Percentiles rank a stretch among this genome's conserved stretches.
Evolutionary conservation across 306 rosid species (phyloP).

Genomic region (Herpetospermum pedunculosum): DNA sequence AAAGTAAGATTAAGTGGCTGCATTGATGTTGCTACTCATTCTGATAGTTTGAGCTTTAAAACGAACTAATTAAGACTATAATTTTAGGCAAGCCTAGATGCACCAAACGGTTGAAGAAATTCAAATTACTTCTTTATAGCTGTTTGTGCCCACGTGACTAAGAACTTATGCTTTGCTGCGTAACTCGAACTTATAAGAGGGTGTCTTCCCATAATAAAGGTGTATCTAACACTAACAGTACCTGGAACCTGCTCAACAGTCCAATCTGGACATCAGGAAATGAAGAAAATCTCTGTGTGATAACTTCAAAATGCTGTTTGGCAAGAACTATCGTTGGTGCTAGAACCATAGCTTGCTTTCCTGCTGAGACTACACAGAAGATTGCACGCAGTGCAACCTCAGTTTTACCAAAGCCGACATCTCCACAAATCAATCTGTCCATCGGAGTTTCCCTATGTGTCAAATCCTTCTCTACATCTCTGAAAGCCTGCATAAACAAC

Average conservation of each 20-base stretch:
- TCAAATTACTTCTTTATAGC: background rate
- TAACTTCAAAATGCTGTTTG: slow-evolving; percentile 82
- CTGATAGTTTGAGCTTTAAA: background rate
- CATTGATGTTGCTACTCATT: background rate
- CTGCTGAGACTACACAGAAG: slow-evolving; percentile 63
- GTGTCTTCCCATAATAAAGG: background rate
- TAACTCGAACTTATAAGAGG: background rate
- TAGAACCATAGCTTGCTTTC: slow-evolving; percentile 89
- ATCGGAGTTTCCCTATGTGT: slow-evolving; percentile 77
- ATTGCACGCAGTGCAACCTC: slow-evolving; percentile 98
- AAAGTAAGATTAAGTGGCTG: background rate
- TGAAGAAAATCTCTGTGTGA: slow-evolving; percentile 65
- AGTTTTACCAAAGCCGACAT: slow-evolving; percentile 97
- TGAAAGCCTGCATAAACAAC: slow-evolving; percentile 50
- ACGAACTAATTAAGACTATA: background rate
- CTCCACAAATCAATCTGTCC: slow-evolving; percentile 96
- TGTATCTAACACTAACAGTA: slow-evolving; percentile 7
- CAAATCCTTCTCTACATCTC: slow-evolving; percentile 83
- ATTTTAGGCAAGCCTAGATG: background rate
- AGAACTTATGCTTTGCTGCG: background rate
- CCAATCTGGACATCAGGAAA: slow-evolving; percentile 59
- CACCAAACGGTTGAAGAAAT: background rate
- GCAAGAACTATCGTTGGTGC: slow-evolving; percentile 96
- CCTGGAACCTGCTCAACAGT: slow-evolving; percentile 94
- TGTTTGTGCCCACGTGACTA: background rate